Evolutionary conservation across 2,329 filamentous ascomycete genomes (phyloP).

Genomic region (Chaetothyriales sp.): DNA sequence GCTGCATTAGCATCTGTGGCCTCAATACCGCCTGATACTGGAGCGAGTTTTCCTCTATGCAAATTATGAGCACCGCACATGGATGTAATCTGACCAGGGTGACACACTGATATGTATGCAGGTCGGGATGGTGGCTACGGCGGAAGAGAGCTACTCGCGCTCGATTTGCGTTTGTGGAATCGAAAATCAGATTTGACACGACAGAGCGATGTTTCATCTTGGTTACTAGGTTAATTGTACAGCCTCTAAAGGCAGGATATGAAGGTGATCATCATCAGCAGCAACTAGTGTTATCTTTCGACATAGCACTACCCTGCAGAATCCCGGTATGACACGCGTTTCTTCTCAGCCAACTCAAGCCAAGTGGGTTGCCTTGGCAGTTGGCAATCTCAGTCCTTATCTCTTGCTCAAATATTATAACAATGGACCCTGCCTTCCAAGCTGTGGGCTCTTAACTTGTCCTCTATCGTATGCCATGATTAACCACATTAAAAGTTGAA

Average conservation of each 20-base stretch:
- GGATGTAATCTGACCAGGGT: not conserved
- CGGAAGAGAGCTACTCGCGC: slow-evolving; percentile 47
- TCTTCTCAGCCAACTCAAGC: not conserved
- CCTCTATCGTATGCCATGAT: not conserved
- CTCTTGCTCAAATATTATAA: not conserved
- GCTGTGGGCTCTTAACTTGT: not conserved
- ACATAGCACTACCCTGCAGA: not conserved
- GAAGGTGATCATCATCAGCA: not conserved
- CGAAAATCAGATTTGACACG: slow-evolving; percentile 34
- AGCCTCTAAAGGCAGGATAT: not conserved
- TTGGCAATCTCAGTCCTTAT: not conserved
- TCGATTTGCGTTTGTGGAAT: slow-evolving; percentile 10
- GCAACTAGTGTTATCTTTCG: not conserved
- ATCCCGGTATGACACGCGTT: not conserved
- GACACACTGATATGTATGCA: slow-evolving; percentile 46
- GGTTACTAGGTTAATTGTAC: too few relatives aligned
- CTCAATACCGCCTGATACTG: slow-evolving; percentile 50
- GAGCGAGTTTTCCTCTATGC: slow-evolving; percentile 42
- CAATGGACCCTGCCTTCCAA: not conserved
- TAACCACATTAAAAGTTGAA: not conserved
- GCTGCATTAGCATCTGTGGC: slow-evolving; percentile 38
- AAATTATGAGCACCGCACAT: not conserved
- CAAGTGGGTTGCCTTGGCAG: not conserved
- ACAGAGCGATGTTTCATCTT: slow-evolving; percentile 20
- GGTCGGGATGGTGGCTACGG: slow-evolving; percentile 40